phyloP scores from a whole-genome alignment of 1,284 basidiomycete species.

The Tylopilus sp. region DNA sequence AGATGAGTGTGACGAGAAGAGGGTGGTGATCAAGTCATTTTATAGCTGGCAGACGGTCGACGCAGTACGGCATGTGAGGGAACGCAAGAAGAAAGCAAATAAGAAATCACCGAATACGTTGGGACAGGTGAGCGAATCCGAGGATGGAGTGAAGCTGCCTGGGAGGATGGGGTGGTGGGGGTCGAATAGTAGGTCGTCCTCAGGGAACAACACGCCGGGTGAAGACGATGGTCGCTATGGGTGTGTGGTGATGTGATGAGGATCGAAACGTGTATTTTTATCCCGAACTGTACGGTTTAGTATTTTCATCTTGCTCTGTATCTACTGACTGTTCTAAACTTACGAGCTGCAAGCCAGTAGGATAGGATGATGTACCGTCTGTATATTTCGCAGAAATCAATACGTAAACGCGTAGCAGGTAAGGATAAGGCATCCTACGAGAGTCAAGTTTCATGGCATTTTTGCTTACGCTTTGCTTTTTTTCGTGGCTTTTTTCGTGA shows the following conservation, averaged over 20 bases:
- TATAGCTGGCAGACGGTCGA: constrained; percentile 85
- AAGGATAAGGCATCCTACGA: constrained; percentile 13
- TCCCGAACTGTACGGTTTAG: constrained; percentile 24
- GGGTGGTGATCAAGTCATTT: constrained; percentile 82
- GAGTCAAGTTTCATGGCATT: constrained; percentile 11
- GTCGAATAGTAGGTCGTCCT: constrained; percentile 17
- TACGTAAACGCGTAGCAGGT: constrained; percentile 11
- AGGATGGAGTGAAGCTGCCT: constrained; percentile 16
- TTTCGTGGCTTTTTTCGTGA: constrained; percentile 18
- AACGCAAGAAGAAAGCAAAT: constrained; percentile 45
- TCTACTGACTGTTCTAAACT: constrained; percentile 21
- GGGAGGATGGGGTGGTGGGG: constrained; percentile 28
- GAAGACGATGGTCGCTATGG: constrained; percentile 40
- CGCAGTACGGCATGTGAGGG: constrained; percentile 57
- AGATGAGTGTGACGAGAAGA: constrained; percentile 68
- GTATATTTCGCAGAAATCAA: constrained; percentile 17
- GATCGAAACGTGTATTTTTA: constrained; percentile 22
- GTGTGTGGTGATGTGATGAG: constrained; percentile 44
- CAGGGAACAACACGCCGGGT: constrained; percentile 26
- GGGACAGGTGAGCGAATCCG: constrained; percentile 27
- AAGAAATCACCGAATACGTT: constrained; percentile 40
- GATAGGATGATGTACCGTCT: constrained; percentile 12
- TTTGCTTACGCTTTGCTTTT: constrained; percentile 25
- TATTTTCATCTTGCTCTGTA: constrained; percentile 1
- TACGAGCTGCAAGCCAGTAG: constrained; percentile 14